Evolutionary conservation across 306 rosid genomes (phyloP), one percentile per base, ranked within the genome.

Genomic region (Acacia acuminata): DNA sequence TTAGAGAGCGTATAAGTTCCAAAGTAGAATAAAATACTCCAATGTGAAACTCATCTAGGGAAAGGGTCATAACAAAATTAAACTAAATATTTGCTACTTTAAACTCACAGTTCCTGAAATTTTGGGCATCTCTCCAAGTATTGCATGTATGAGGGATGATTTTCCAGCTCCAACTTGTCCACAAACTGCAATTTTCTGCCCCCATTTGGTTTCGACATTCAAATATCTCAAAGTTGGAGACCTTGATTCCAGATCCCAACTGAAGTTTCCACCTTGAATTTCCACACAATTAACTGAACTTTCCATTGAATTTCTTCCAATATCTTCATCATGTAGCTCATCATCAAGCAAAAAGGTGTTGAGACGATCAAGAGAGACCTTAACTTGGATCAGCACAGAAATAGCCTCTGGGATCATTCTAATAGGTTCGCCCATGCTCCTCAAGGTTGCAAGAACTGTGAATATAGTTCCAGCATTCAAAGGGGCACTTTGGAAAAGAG

Each of bases 111-210:
- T 88, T 86, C 98, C 97, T 14, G 91, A 88, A 36, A 90, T 63
- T 81, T 89, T 92, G 0, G 94, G 93, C 68, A 91, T 90, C 83
- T 92, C 96, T 84, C 96, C 92, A 3, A 94, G 90, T 56, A 92
- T 42, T 19, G 97, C 93, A 79, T 84, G 53, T 72, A 94, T 66
- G 50, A 94, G 87, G 25, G 98, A 92, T 43, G 98, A 94, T 81
- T 94, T 94, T 69, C 98, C 98, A 0, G 93, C 90, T 51, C 97
- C 96, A 76, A 94, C 94, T 53, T 93, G 90, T 27, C 97, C 97
- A 82, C 93, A 91, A 63, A 91, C 84, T 71, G 98, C 97, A 30
- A 85, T 78, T 84, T 92, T 94, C 73, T 92, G 90, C 50, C 93
- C 89, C 87, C 77, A 15, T 69, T 64, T 85, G 25, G 87, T 79